Percentiles rank a stretch among this genome's conserved stretches.
Conservation (phyloP, 2,329 filamentous ascomycete genomes). For the Raffaelea ambrosiae region DNA sequence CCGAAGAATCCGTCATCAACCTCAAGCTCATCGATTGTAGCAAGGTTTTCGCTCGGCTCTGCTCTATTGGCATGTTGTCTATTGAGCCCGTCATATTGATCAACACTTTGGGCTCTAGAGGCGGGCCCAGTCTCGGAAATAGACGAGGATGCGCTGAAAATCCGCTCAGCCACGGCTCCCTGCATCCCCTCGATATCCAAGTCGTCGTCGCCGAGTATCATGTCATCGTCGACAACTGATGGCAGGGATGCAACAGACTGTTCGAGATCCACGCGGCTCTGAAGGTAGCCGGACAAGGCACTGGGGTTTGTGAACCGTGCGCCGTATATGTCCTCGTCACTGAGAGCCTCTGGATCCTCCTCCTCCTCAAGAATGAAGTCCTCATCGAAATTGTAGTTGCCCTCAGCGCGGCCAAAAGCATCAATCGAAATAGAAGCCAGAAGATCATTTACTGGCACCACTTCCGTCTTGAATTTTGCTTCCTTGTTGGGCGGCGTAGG, state of each 20-base stretch:
- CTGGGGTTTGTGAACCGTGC: neutral
- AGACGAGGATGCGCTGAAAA: constrained; percentile 37
- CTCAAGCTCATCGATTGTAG: constrained; percentile 47
- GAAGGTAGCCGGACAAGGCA: constrained; percentile 39
- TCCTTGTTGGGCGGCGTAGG: constrained; percentile 75
- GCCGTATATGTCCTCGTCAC: constrained; percentile 19
- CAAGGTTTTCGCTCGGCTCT: constrained; percentile 30
- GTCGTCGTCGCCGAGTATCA: constrained; percentile 6
- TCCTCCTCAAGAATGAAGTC: constrained; percentile 50
- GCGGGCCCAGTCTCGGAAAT: constrained; percentile 22
- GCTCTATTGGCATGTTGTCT: too few species aligned
- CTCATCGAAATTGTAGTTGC: constrained; percentile 54
- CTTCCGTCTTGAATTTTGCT: constrained; percentile 77
- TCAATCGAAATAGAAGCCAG: constrained; percentile 85
- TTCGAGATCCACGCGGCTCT: constrained; percentile 15
- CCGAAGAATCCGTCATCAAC: constrained; percentile 76
- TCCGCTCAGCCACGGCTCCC: constrained; percentile 30
- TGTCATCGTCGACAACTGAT: constrained; percentile 8
- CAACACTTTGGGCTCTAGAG: neutral
- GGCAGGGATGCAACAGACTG: constrained; percentile 12
- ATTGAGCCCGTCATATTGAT: constrained; percentile 17
- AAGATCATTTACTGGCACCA: constrained; percentile 80
- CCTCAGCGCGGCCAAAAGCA: constrained; percentile 58
- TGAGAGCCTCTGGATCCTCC: constrained; percentile 12
- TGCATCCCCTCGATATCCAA: neutral